Evolutionary conservation across 2,329 filamentous ascomycete genomes (phyloP).

Genomic region (Pseudogymnoascus sp.): DNA sequence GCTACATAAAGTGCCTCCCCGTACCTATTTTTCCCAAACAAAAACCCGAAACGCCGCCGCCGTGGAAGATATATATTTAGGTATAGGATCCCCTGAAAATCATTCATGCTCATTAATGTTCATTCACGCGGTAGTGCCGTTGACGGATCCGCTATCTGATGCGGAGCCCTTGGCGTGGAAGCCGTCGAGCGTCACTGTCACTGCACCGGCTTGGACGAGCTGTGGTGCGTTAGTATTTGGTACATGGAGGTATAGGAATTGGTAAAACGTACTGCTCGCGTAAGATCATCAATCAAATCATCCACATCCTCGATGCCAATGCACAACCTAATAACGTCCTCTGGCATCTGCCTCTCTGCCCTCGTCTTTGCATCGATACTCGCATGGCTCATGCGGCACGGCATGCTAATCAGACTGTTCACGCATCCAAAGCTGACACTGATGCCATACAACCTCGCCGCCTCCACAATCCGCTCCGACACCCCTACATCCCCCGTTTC

Average conservation of each 20-base stretch:
- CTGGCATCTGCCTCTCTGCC: slow-evolving; percentile 82
- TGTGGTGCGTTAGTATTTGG: slow-evolving; percentile 33
- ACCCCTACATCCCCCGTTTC: slow-evolving; percentile 83
- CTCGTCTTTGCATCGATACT: slow-evolving; percentile 95
- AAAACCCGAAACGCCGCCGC: slow-evolving; percentile 3
- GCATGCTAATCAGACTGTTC: slow-evolving; percentile 98
- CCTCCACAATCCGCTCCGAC: slow-evolving; percentile 90
- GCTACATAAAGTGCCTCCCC: slow-evolving; percentile 8
- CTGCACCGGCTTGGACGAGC: slow-evolving; percentile 91
- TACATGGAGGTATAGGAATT: background rate
- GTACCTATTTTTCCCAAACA: background rate
- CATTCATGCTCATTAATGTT: background rate
- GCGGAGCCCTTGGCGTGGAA: slow-evolving; percentile 53
- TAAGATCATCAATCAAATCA: slow-evolving; percentile 89
- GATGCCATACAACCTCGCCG: slow-evolving; percentile 85
- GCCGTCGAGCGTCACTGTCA: slow-evolving; percentile 76
- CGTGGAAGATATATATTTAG: slow-evolving; percentile 5
- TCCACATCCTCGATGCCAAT: slow-evolving; percentile 92
- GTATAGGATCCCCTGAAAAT: background rate
- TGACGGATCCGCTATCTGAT: slow-evolving; percentile 7
- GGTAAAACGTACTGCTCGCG: slow-evolving; percentile 67
- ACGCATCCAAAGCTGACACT: slow-evolving; percentile 97
- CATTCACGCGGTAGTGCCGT: background rate
- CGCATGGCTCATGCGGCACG: slow-evolving; percentile 98
- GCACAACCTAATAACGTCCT: slow-evolving; percentile 92